phyloP scores from a whole-genome alignment of 1,139 yeast species.

The Hansenula lynferdii region DNA sequence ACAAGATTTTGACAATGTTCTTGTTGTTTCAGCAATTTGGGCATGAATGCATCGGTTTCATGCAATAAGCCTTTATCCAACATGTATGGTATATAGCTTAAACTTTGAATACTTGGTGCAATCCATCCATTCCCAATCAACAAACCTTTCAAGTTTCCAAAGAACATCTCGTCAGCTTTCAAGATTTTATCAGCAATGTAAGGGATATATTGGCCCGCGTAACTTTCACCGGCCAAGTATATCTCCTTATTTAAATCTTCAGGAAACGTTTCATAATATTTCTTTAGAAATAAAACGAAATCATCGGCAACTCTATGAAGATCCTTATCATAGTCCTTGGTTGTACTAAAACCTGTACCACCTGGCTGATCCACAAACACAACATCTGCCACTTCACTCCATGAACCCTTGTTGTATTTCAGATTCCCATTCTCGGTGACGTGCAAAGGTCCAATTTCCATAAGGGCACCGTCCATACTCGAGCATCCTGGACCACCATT shows the following conservation, averaged over 20 bases:
- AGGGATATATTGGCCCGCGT: slow-evolving; percentile 96
- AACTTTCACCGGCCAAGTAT: slow-evolving; percentile 89
- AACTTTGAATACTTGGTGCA: slow-evolving; percentile 82
- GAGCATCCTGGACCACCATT: slow-evolving; percentile 99
- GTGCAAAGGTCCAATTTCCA: slow-evolving; percentile 90
- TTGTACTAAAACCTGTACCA: slow-evolving; percentile 85
- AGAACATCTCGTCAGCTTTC: slow-evolving; percentile 36
- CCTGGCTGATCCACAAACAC: slow-evolving; percentile 93
- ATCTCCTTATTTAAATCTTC: slow-evolving; percentile 62
- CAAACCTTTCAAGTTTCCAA: slow-evolving; percentile 51
- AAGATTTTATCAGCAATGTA: slow-evolving; percentile 67
- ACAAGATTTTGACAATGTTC: slow-evolving; percentile 58
- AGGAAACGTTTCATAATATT: slow-evolving; percentile 71
- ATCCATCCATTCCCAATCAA: slow-evolving; percentile 95
- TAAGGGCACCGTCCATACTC: slow-evolving; percentile 93
- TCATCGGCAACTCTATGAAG: slow-evolving; percentile 55
- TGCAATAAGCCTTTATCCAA: slow-evolving; percentile 53
- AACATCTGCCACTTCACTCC: slow-evolving; percentile 79
- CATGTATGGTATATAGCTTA: slow-evolving; percentile 75
- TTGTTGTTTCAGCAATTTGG: slow-evolving; percentile 41
- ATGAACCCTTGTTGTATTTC: slow-evolving; percentile 63
- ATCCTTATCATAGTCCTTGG: slow-evolving; percentile 51
- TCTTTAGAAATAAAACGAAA: slow-evolving; percentile 59
- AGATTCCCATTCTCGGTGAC: slow-evolving; percentile 41
- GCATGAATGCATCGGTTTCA: slow-evolving; percentile 34